Evolutionary conservation across 768 basidiomycete species (phyloP).

Genomic region (Tremella fuciformis): DNA sequence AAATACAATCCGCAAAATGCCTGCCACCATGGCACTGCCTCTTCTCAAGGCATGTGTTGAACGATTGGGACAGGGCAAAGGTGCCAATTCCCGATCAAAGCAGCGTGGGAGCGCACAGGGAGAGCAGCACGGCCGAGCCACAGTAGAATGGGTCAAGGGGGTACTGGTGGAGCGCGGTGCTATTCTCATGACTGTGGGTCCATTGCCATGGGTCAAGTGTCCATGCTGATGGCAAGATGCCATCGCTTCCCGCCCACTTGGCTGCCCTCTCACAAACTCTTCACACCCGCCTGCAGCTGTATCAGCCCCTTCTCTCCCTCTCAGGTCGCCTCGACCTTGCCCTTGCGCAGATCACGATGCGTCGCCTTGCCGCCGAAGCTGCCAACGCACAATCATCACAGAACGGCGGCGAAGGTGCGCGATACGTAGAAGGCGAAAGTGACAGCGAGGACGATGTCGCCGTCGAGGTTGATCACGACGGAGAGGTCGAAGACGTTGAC

Average conservation of each 20-base stretch:
- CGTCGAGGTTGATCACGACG: constrained; percentile 39
- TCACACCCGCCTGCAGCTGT: constrained; percentile 71
- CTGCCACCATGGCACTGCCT: constrained; percentile 79
- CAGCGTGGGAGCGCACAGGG: constrained; percentile 63
- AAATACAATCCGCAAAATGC: constrained; percentile 80
- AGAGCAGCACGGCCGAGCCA: constrained; percentile 50
- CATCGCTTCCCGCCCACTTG: constrained; percentile 82
- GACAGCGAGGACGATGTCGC: constrained; percentile 59
- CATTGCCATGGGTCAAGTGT: neutral
- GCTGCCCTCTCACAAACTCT: constrained; percentile 75
- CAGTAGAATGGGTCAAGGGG: constrained; percentile 58
- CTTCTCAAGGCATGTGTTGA: constrained; percentile 86
- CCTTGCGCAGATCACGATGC: constrained; percentile 85
- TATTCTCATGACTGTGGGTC: constrained; percentile 86
- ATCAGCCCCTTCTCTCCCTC: constrained; percentile 78
- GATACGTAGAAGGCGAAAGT: constrained; percentile 63
- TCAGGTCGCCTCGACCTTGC: constrained; percentile 91
- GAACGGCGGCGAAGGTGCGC: constrained; percentile 68
- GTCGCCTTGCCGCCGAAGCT: constrained; percentile 65
- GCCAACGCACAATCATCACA: constrained; percentile 47
- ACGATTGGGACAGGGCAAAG: constrained; percentile 73
- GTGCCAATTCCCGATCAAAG: constrained; percentile 70
- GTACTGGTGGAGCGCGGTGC: constrained; percentile 82
- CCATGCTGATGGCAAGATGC: constrained; percentile 62
- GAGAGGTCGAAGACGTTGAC: constrained; percentile 50